Evolutionary conservation across 2,329 filamentous ascomycete species (phyloP).

Genomic region (Alternaria arborescens): DNA sequence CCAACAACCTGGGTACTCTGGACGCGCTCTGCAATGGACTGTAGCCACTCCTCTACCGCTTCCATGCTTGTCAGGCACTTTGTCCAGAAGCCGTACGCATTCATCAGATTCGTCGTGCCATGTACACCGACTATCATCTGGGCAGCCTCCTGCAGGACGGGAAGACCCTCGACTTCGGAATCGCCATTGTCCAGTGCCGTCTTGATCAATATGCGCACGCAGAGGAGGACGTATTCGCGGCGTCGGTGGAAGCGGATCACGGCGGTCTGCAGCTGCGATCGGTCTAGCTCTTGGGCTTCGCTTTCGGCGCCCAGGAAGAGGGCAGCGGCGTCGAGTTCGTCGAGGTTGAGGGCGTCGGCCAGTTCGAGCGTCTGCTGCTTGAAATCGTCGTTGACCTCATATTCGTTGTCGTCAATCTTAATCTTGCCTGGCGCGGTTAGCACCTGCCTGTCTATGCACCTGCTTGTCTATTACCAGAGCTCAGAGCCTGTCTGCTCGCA

Average conservation of each 20-base stretch:
- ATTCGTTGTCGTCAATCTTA: slow-evolving; percentile 75
- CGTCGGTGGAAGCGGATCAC: slow-evolving; percentile 89
- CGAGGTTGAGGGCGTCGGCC: slow-evolving; percentile 86
- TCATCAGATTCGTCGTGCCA: slow-evolving; percentile 59
- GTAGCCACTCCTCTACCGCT: slow-evolving; percentile 78
- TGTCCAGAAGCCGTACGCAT: slow-evolving; percentile 71
- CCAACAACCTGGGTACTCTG: slow-evolving; percentile 79
- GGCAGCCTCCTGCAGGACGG: slow-evolving; percentile 38
- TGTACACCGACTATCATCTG: slow-evolving; percentile 63
- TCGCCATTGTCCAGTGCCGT: slow-evolving; percentile 62
- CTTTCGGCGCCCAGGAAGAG: slow-evolving; percentile 78
- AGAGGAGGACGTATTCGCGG: slow-evolving; percentile 83
- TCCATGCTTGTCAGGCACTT: slow-evolving; percentile 80
- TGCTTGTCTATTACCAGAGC: slow-evolving; percentile 28
- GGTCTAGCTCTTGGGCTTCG: slow-evolving; percentile 73
- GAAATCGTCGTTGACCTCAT: slow-evolving; percentile 85
- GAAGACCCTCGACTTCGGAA: slow-evolving; percentile 33
- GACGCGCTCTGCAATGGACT: slow-evolving; percentile 76
- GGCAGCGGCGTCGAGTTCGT: slow-evolving; percentile 84
- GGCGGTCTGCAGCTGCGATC: slow-evolving; percentile 77
- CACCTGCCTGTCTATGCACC: not conserved
- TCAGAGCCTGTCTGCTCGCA: slow-evolving; percentile 73
- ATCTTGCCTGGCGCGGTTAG: slow-evolving; percentile 71
- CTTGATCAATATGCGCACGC: slow-evolving; percentile 79
- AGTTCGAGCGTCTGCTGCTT: slow-evolving; percentile 82